phyloP scores from a whole-genome alignment of 2,329 filamentous ascomycete species.

The Colletotrichum filicis region DNA sequence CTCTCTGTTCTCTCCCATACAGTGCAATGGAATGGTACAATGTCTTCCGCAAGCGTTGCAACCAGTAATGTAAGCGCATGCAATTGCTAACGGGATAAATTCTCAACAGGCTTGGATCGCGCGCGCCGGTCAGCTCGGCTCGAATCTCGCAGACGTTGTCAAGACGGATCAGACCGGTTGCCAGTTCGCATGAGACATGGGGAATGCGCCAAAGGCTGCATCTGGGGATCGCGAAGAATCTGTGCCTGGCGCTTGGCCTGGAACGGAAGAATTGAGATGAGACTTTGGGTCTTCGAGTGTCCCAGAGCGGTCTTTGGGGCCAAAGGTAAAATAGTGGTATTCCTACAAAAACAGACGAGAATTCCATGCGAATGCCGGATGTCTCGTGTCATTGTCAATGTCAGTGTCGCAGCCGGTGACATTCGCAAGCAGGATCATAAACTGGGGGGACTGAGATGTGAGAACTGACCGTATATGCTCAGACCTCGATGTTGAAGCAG shows the following conservation, averaged over 20 bases:
- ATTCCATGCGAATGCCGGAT: neutral
- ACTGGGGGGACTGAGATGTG: no score
- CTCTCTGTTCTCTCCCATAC: neutral
- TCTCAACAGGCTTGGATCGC: constrained; percentile 41
- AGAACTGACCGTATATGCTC: neutral
- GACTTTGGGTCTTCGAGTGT: neutral
- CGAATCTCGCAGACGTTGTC: constrained; percentile 39
- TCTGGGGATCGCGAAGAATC: neutral
- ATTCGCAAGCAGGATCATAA: neutral
- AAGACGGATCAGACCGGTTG: constrained; percentile 43
- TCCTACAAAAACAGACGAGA: neutral
- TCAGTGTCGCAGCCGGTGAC: neutral
- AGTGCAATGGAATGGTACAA: no score
- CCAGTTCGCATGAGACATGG: constrained; percentile 36
- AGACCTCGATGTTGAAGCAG: constrained; percentile 1
- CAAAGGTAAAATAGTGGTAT: neutral
- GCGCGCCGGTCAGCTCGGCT: constrained; percentile 40
- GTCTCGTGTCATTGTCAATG: neutral
- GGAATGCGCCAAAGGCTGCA: neutral
- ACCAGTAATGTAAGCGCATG: neutral
- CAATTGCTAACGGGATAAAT: neutral
- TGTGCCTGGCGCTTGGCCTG: constrained; percentile 25
- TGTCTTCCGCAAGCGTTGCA: neutral
- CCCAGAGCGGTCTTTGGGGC: constrained; percentile 2
- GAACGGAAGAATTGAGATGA: neutral